phyloP scores from a whole-genome alignment of 306 rosid species.

The Carpinus viminea region DNA sequence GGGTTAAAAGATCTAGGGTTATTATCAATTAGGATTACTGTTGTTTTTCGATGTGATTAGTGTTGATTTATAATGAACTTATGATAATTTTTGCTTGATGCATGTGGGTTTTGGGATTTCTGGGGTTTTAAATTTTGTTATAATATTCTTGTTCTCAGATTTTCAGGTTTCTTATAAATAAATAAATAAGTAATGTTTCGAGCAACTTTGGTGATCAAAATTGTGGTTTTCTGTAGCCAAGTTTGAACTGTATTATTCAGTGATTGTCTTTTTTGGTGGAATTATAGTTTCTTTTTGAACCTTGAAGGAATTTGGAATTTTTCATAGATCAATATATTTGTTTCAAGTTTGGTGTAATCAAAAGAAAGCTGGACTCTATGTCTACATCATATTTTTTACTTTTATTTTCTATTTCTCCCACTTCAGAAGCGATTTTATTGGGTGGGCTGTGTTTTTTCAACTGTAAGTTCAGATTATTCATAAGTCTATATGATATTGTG shows the following conservation, averaged over 20 bases:
- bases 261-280: not conserved
- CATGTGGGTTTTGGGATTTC: not conserved
- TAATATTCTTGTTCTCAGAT: not conserved
- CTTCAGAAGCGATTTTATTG: not conserved
- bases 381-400: not conserved
- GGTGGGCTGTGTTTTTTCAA: not conserved
- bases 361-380: not conserved
- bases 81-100: not conserved
- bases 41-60: not conserved
- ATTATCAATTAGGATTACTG: not conserved
- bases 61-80: not conserved
- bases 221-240: not conserved
- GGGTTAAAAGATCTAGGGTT: not conserved
- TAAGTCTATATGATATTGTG: too few relatives aligned
- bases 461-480: not conserved
- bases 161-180: not conserved
- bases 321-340: not conserved
- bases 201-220: not conserved
- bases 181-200: not conserved
- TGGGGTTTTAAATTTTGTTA: not conserved
- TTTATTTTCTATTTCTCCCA: not conserved
- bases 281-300: not conserved
- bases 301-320: not conserved
- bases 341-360: not conserved
- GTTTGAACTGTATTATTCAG: too few relatives aligned